phyloP scores from a whole-genome alignment of 441 rosid species.

The Erodium chrysanthum region DNA sequence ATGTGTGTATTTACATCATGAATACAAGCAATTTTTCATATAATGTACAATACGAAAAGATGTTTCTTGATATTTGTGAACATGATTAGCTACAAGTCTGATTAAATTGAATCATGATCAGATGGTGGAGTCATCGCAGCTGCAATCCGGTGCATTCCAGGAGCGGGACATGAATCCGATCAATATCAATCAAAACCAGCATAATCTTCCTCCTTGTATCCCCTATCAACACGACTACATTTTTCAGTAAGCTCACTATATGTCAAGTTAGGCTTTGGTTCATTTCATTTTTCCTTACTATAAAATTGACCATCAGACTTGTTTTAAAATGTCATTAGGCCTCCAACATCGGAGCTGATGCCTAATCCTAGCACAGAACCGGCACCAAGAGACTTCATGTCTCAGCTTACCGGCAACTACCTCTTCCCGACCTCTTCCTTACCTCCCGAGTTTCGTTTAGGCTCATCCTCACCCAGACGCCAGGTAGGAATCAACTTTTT shows the following conservation, averaged over 20 bases:
- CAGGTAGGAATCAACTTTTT: background rate
- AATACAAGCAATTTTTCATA: background rate
- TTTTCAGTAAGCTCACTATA: background rate
- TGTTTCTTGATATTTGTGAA: background rate
- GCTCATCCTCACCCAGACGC: background rate
- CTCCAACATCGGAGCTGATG: background rate
- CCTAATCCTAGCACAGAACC: background rate
- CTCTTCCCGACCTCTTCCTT: background rate
- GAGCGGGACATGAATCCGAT: slow-evolving; percentile 3
- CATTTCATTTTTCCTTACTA: background rate
- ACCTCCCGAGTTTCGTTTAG: background rate
- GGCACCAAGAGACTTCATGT: background rate
- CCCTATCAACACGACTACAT: background rate
- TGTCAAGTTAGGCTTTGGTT: too few relatives aligned
- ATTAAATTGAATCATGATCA: background rate
- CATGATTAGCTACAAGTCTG: background rate
- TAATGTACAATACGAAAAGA: background rate
- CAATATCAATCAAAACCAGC: background rate
- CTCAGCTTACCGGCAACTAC: background rate
- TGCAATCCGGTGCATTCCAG: background rate
- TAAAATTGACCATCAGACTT: background rate
- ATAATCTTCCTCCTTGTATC: background rate
- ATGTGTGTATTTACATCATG: too few relatives aligned
- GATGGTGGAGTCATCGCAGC: background rate
- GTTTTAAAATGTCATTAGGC: background rate